phyloP scores from a whole-genome alignment of 129 eudicot species.

The Flaveria trinervia region DNA sequence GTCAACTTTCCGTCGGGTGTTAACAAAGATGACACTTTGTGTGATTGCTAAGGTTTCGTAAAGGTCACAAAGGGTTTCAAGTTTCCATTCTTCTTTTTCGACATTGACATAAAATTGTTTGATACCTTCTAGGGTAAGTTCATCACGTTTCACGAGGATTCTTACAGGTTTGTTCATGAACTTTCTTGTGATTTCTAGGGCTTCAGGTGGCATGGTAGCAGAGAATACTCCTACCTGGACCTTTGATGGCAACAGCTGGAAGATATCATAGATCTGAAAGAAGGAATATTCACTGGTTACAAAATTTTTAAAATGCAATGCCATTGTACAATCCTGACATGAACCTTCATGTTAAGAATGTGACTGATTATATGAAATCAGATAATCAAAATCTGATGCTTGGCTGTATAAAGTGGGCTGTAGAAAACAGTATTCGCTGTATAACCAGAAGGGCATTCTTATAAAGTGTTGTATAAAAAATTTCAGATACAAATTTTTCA shows the following conservation, averaged over 20 bases:
- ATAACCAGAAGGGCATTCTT: not conserved
- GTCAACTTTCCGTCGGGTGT: conserved; percentile 55
- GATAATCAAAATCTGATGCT: not conserved
- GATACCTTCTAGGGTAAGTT: conserved; percentile 56
- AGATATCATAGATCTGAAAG: conserved; percentile 56
- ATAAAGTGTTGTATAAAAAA: not conserved
- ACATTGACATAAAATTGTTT: conserved; percentile 57
- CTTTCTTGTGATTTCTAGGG: conserved; percentile 49
- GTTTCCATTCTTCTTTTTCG: conserved; percentile 60
- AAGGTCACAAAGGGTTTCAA: conserved; percentile 57
- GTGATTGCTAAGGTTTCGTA: conserved; percentile 57
- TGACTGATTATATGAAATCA: not conserved
- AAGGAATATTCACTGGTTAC: not conserved
- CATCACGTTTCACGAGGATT: conserved; percentile 56
- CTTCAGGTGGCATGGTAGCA: conserved; percentile 60
- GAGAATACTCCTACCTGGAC: conserved; percentile 63
- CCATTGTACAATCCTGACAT: not conserved
- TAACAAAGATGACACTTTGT: conserved; percentile 56
- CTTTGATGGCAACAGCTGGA: conserved; percentile 56
- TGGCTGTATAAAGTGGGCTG: not conserved
- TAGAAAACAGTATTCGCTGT: not conserved
- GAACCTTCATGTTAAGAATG: not conserved
- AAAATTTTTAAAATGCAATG: not conserved
- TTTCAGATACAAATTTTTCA: too few relatives aligned
- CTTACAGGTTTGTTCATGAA: conserved; percentile 61